Base-by-base conservation (phyloP, 805 yeast species). In the Candida vartiovaarae region DNA sequence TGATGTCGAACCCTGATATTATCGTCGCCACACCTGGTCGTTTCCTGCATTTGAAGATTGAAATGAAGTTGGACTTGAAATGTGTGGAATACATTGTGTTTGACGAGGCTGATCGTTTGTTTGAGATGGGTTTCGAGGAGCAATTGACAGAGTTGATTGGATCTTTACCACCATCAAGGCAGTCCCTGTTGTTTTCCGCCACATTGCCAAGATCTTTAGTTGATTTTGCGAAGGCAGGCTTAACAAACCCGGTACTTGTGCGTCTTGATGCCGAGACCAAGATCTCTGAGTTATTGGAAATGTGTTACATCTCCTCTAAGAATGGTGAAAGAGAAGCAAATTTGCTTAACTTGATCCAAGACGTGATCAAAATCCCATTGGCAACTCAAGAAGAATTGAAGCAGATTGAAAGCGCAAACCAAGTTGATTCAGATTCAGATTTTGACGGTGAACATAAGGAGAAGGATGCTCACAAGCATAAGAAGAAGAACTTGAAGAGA, bases 1-100 rank as follows among this genome's bases (percentile, higher is more conserved):
- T 93, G 95, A 82, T 90, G 85, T 65, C 81, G 44, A 88, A 89
- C 58, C 99, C 99, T 0, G 99, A 93, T 68, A 81, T 95, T 32
- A 75, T 93, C 34, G 82, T 93, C 46, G 98, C 98, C 23, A 93
- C 99, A 0, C 99, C 99, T 0, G 99, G 99, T 63, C 76, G 99
- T 64, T 93, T 93, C 57, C 66, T 91, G 65, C 99, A 93, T 74
- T 75, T 93, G 60, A 87, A 91, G 62, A 90, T 91, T 27, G 99
- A 93, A 67, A 93, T 93, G 99, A 77, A 77, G 48, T 69, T 93
- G 43, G 95, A 88, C 58, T 72, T 93, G 63, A 78, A 76, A 51
- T 75, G 87, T 3, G 78, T 93, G 15, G 96, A 93, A 61, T 91
- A 85, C 58, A 84, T 90, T 36, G 95, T 90, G 1, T 91, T 91